Base-by-base conservation (phyloP, 257 asterid species). In the Solanum ossicruentum region DNA sequence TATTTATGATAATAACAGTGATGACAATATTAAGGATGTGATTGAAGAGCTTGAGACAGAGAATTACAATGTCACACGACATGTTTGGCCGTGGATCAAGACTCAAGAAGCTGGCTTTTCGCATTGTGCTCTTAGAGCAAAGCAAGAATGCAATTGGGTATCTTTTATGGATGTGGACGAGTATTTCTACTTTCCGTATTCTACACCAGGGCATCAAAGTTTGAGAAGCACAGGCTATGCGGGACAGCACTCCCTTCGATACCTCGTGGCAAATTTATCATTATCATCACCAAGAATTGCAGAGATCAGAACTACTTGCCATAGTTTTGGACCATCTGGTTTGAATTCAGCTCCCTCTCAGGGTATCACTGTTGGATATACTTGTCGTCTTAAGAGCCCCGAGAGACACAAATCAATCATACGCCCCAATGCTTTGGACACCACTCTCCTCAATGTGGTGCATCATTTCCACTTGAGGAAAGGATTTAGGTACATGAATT, bases 81-180 rank as follows among this genome's bases (percentile, higher is more conserved):
- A 95, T 66, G 92, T 91, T 5, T 97, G 99, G 99, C 99, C 99
- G 0, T 97, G 99, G 99, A 90, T 97, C 86, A 97, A 97, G 89
- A 95, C 98, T 41, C 99, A 97, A 83, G 99, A 97, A 90, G 98
- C 99, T 15, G 98, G 99, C 0, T 97, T 97, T 91, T 97, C 99
- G 5, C 97, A 95, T 83, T 97, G 99, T 83, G 97, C 97, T 49
- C 90, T 97, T 12, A 87, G 95, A 86, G 98, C 99, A 20, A 94
- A 88, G 87, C 86, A 88, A 32, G 94, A 93, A 85, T 97, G 99
- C 88, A 56, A 85, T 18, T 97, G 99, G 99, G 90, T 95, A 26
- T 91, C 98, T 0, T 97, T 94, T 85, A 97, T 97, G 98, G 99
- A 97, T 67, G 99, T 95, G 49, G 99, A 97, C 84, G 99, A 97